Percentiles rank a stretch among this genome's conserved stretches.
Conservation (phyloP, 2,329 filamentous ascomycete species). For the Colletotrichum tabaci region DNA sequence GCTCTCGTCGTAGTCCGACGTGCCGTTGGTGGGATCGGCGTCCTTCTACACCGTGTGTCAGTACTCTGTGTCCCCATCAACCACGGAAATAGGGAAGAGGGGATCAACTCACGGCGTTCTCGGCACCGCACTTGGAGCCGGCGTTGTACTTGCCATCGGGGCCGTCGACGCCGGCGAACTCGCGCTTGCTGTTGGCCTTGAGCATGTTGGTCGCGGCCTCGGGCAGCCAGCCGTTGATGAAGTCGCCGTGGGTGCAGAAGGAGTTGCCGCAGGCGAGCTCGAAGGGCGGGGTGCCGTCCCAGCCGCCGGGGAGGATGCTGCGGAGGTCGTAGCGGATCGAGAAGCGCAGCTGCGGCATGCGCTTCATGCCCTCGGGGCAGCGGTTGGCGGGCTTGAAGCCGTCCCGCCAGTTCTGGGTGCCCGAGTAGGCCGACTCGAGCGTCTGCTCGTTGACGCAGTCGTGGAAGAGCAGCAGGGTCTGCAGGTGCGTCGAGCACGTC, state of each 20-base stretch:
- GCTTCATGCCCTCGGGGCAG: slow-evolving; percentile 60
- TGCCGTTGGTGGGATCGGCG: slow-evolving; percentile 58
- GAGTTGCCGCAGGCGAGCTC: slow-evolving; percentile 59
- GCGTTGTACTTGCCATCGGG: slow-evolving; percentile 47
- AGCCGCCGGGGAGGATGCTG: slow-evolving; percentile 59
- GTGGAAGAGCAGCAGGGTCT: slow-evolving; percentile 47
- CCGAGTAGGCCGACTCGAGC: slow-evolving; percentile 45
- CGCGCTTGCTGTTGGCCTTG: slow-evolving; percentile 51
- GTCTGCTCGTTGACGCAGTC: slow-evolving; percentile 46
- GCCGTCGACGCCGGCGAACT: slow-evolving; percentile 54
- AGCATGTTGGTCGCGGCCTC: slow-evolving; percentile 60
- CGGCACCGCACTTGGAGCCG: slow-evolving; percentile 45
- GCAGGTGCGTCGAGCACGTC: slow-evolving; percentile 48
- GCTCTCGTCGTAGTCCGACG: slow-evolving; percentile 56
- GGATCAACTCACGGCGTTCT: slow-evolving; percentile 45
- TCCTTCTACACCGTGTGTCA: slow-evolving; percentile 47
- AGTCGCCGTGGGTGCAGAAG: slow-evolving; percentile 62
- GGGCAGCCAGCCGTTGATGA: slow-evolving; percentile 62
- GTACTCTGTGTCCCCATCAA: not conserved
- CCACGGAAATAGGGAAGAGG: not conserved
- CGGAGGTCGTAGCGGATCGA: slow-evolving; percentile 63
- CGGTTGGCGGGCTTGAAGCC: slow-evolving; percentile 47
- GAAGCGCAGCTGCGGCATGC: slow-evolving; percentile 63
- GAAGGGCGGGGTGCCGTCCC: slow-evolving; percentile 59
- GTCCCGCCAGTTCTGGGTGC: slow-evolving; percentile 40